phyloP scores from a whole-genome alignment of 192 early-diverging fungal species.

The Coemansia erecta region DNA sequence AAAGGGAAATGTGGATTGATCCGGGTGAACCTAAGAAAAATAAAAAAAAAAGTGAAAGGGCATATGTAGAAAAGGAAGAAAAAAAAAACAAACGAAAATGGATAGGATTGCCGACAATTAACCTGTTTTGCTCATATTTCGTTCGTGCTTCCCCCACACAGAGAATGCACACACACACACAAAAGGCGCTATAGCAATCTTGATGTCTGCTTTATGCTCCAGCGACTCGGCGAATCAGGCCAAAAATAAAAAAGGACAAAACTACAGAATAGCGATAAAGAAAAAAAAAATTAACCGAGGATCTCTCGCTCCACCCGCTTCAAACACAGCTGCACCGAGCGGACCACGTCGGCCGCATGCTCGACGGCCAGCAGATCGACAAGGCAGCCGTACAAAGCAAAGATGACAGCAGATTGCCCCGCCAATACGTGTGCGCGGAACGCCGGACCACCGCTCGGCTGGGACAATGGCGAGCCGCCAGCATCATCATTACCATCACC shows the following conservation, averaged over 20 bases:
- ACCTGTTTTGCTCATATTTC: too few species aligned
- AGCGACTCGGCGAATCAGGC: not conserved
- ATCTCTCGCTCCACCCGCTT: conserved; percentile 18
- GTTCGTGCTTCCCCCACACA: too few species aligned
- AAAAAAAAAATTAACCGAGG: conserved; percentile 22
- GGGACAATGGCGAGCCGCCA: too few species aligned
- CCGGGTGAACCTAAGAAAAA: not conserved
- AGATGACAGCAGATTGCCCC: conserved; percentile 21
- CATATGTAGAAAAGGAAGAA: not conserved
- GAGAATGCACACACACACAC: too few species aligned
- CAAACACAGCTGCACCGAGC: conserved; percentile 29
- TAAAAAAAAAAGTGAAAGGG: not conserved
- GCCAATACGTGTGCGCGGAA: conserved; percentile 2
- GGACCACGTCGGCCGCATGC: conserved; percentile 7
- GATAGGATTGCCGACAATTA: too few species aligned
- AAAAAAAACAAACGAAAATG: conserved; percentile 1
- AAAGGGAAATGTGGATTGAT: too few species aligned
- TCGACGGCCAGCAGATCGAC: conserved; percentile 26
- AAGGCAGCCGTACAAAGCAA: conserved; percentile 31
- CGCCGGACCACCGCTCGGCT: too few species aligned
- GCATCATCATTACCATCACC: too few species aligned
- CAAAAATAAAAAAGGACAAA: conserved; percentile 4
- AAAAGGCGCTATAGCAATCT: too few species aligned
- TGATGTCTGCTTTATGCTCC: too few species aligned
- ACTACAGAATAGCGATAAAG: conserved; percentile 18